Evolutionary conservation across 73 alveolate species (phyloP).

Genomic region (Paramecium sexaurelia): DNA sequence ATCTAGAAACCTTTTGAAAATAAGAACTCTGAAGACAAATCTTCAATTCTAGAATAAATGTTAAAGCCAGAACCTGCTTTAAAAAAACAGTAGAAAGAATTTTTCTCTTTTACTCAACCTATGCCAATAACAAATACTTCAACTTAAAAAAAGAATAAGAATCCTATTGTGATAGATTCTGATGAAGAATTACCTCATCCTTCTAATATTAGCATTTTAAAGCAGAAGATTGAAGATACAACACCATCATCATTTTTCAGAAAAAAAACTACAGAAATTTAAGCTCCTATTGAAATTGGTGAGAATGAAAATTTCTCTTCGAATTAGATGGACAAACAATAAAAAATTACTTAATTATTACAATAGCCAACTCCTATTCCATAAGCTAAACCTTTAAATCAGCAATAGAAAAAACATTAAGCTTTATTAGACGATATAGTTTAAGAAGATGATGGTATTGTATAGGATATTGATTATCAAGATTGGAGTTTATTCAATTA

Average conservation of each 20-base stretch:
- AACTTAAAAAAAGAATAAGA: background rate
- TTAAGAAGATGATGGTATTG: background rate
- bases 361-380: background rate
- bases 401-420: background rate
- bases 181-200: background rate
- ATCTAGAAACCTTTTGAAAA: background rate
- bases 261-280: background rate
- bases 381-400: background rate
- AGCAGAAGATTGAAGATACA: background rate
- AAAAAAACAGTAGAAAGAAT: background rate
- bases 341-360: background rate
- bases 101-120: background rate
- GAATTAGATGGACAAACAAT: background rate
- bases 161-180: background rate
- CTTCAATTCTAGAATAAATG: background rate
- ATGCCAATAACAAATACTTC: background rate
- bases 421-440: background rate
- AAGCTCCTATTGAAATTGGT: background rate
- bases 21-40: background rate
- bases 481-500: background rate
- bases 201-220: background rate
- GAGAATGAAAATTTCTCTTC: background rate
- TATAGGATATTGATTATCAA: background rate
- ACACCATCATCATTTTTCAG: background rate
- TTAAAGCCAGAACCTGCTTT: background rate